Evolutionary conservation across 1,284 basidiomycete genomes (phyloP).

Genomic region (Microbotryomycetes sp.): DNA sequence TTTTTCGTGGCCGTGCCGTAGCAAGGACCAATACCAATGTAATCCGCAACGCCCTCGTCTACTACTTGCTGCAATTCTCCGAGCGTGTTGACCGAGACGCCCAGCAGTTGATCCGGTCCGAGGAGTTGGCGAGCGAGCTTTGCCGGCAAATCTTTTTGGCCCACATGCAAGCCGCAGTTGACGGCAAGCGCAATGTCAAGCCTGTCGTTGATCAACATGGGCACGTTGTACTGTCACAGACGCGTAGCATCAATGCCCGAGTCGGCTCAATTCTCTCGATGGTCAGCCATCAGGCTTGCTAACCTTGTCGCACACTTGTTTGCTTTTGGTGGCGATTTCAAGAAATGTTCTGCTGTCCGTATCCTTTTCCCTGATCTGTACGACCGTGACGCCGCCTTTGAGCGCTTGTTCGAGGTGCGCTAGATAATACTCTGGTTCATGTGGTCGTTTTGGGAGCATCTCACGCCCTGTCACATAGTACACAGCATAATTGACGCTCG

Average conservation of each 20-base stretch:
- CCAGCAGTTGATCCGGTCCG: slow-evolving; percentile 65
- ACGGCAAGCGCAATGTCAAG: slow-evolving; percentile 77
- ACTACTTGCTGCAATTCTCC: slow-evolving; percentile 53
- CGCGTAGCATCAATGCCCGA: background rate
- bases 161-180: slow-evolving; percentile 75
- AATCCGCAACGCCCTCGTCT: slow-evolving; percentile 58
- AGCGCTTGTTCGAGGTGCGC: slow-evolving; percentile 54
- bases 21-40: slow-evolving; percentile 68
- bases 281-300: slow-evolving; percentile 3
- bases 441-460: background rate
- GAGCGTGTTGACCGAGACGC: slow-evolving; percentile 66
- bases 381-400: slow-evolving; percentile 76
- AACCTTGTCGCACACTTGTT: slow-evolving; percentile 63
- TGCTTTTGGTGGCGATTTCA: slow-evolving; percentile 61
- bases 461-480: slow-evolving; percentile 46
- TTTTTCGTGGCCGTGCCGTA: slow-evolving; percentile 42
- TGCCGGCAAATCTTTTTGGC: slow-evolving; percentile 82
- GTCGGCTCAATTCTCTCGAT: background rate
- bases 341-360: slow-evolving; percentile 78
- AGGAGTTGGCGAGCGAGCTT: slow-evolving; percentile 61
- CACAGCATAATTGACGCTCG: slow-evolving; percentile 60
- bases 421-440: slow-evolving; percentile 44
- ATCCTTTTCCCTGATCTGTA: slow-evolving; percentile 81
- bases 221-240: slow-evolving; percentile 58
- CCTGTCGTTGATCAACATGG: slow-evolving; percentile 85